Evolutionary conservation across 169 alveolate genomes (phyloP).

Genomic region (Cryptosporidium xiaoi): DNA sequence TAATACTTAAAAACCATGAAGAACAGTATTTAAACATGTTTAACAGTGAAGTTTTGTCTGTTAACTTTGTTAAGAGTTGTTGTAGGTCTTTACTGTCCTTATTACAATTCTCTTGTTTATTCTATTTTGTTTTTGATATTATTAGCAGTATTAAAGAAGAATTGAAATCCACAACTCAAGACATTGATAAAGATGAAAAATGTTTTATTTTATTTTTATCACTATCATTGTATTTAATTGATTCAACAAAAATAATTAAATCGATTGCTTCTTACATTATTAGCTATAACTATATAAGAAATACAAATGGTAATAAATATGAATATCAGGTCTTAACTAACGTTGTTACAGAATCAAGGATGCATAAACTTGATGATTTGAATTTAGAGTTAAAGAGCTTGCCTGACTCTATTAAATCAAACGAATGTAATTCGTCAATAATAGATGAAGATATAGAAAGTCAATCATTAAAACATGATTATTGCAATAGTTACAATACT

Average conservation of each 20-base stretch:
- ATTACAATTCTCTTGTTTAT: not conserved
- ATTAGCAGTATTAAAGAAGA: not conserved
- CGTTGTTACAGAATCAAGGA: too few relatives aligned
- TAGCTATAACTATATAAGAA: not conserved
- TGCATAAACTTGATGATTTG: too few relatives aligned
- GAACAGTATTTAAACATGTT: not conserved
- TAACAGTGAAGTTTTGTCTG: not conserved
- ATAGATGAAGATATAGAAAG: too few relatives aligned
- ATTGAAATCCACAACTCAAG: not conserved
- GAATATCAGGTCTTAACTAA: too few relatives aligned
- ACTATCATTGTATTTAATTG: conserved; percentile 5
- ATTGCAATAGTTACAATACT: too few relatives aligned
- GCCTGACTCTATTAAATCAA: too few relatives aligned
- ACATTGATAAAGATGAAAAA: not conserved
- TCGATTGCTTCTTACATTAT: not conserved
- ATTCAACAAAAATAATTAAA: not conserved
- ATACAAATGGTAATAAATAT: too few relatives aligned
- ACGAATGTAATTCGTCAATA: too few relatives aligned
- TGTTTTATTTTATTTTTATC: not conserved
- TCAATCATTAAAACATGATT: too few relatives aligned
- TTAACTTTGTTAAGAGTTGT: not conserved
- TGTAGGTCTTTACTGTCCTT: not conserved
- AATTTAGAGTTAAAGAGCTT: too few relatives aligned
- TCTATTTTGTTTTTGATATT: not conserved
- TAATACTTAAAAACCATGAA: conserved; percentile 9